Conservation (phyloP, 371 early-diverging fungal genomes). For the Mortierella sp. region DNA sequence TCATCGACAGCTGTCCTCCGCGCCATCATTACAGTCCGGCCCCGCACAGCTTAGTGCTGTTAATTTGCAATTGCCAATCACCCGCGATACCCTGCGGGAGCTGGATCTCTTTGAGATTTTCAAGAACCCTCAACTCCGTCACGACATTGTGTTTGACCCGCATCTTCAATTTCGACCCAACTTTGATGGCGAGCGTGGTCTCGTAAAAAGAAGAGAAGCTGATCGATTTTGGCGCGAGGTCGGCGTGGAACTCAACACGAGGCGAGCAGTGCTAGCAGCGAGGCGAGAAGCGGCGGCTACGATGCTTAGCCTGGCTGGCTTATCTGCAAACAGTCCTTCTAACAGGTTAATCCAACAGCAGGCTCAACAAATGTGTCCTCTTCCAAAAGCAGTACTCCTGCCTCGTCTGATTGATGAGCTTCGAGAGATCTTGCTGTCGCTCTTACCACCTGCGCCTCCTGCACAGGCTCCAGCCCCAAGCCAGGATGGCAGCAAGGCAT, state of each 20-base stretch:
- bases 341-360: conserved; percentile 38
- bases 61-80: conserved; percentile 63
- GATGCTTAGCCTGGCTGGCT: conserved; percentile 32
- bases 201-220: conserved; percentile 57
- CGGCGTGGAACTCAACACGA: conserved; percentile 45
- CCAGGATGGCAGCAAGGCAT: conserved; percentile 13
- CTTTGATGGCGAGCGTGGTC: conserved; percentile 69
- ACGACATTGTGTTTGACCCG: conserved; percentile 81
- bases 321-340: conserved; percentile 23
- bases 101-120: conserved; percentile 74
- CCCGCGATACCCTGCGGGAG: conserved; percentile 70
- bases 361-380: conserved; percentile 44
- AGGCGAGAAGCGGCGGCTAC: conserved; percentile 34
- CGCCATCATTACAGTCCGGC: conserved; percentile 6
- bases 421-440: conserved; percentile 65
- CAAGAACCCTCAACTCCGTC: conserved; percentile 77
- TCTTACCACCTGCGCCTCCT: conserved; percentile 57
- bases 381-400: conserved; percentile 34
- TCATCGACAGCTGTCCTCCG: background rate
- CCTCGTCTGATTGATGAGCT: conserved; percentile 67
- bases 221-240: conserved; percentile 73
- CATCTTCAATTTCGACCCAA: conserved; percentile 82
- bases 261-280: conserved; percentile 21
- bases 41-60: conserved; percentile 7
- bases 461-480: conserved; percentile 7